These are phyloP conservation scores for Colletotrichum salicis DNA, from an alignment of 2,329 filamentous ascomycete genomes.

Conservation along the genomic window DNA sequence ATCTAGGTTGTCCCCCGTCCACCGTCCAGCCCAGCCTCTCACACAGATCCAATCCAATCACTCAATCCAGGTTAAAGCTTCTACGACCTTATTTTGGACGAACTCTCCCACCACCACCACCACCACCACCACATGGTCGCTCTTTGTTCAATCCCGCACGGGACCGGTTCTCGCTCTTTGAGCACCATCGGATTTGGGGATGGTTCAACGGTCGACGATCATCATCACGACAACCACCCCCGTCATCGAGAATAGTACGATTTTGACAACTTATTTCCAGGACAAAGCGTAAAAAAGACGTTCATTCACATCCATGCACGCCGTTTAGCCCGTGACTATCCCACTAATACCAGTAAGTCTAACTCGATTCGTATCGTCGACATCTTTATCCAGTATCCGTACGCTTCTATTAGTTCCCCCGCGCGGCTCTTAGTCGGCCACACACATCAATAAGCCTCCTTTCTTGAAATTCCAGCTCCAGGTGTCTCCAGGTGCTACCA, in stretches of 20 bases:
- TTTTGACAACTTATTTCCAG: neutral
- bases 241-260: neutral
- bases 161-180: neutral
- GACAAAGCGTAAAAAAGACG: neutral
- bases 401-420: too few species aligned
- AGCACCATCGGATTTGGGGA: neutral
- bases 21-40: conserved; percentile 5
- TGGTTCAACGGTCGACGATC: conserved; percentile 19
- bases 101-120: neutral
- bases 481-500: neutral
- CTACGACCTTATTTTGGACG: conserved; percentile 2
- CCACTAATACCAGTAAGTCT: neutral
- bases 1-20: neutral
- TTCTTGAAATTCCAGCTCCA: neutral
- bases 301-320: neutral
- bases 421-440: neutral
- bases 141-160: conserved; percentile 20
- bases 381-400: neutral
- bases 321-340: neutral
- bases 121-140: neutral
- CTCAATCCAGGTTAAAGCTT: neutral
- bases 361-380: neutral
- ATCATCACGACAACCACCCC: neutral
- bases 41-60: neutral
- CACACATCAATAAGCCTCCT: neutral